phyloP scores from a whole-genome alignment of 805 yeast species.

The Myxozyma mucilagina region DNA sequence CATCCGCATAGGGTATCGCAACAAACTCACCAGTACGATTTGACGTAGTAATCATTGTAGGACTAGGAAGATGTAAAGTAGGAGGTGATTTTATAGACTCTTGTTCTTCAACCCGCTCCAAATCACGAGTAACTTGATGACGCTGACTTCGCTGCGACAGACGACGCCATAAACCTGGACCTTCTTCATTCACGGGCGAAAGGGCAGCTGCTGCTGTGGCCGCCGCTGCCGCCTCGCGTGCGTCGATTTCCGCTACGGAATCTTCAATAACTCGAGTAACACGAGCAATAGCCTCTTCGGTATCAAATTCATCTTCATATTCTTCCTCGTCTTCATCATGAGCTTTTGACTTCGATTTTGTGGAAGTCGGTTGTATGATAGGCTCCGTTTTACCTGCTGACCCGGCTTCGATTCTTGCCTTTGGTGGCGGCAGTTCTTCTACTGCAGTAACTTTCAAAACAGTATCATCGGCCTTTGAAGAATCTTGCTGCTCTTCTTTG shows the following conservation, averaged over 20 bases:
- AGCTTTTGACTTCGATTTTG: background rate
- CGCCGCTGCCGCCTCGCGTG: constrained; percentile 6
- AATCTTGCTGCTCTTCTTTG: background rate
- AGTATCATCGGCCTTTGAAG: background rate
- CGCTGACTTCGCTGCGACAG: constrained; percentile 3
- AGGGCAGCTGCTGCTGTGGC: background rate
- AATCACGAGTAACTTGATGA: background rate
- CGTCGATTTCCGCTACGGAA: constrained; percentile 9
- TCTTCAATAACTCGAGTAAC: constrained; percentile 3
- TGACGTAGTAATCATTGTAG: constrained; percentile 12
- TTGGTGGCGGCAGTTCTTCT: background rate
- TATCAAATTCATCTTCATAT: constrained; percentile 19
- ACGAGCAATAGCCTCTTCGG: constrained; percentile 19
- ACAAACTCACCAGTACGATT: constrained; percentile 17
- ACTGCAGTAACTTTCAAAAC: background rate
- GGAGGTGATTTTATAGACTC: background rate
- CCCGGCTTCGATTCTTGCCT: background rate
- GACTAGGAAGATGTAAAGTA: constrained; percentile 16
- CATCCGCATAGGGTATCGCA: constrained; percentile 17
- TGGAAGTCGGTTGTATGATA: background rate
- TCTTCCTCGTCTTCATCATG: background rate
- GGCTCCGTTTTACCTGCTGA: background rate
- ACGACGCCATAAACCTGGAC: constrained; percentile 6
- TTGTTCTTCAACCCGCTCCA: background rate
- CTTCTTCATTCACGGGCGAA: background rate